Percentiles rank a stretch among this genome's conserved stretches.
Conservation (phyloP, 139 green algal genomes). For the Klebsormidium nitens region DNA sequence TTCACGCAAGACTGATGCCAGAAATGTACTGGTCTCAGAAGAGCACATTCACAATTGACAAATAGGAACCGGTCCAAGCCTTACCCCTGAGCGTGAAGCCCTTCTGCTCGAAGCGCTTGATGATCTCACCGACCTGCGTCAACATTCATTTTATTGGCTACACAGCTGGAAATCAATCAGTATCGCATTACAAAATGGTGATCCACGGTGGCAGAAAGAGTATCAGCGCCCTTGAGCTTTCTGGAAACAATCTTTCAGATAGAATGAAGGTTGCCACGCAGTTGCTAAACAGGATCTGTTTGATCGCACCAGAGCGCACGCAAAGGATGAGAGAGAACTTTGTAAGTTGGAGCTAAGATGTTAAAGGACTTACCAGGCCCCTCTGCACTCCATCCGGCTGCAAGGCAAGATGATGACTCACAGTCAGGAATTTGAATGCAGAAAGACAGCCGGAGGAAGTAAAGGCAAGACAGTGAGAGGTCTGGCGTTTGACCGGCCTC, state of each 20-base stretch:
- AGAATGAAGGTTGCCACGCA: background rate
- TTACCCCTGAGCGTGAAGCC: slow-evolving; percentile 34
- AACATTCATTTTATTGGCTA: background rate
- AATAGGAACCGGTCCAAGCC: background rate
- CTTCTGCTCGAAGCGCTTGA: slow-evolving; percentile 75
- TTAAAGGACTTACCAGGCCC: slow-evolving; percentile 31
- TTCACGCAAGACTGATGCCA: background rate
- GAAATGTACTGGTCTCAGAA: slow-evolving; percentile 8
- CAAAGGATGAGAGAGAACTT: background rate
- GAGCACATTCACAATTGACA: background rate
- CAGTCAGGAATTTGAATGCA: too few relatives aligned
- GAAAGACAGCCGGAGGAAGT: too few relatives aligned
- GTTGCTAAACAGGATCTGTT: background rate
- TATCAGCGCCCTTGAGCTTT: too few relatives aligned
- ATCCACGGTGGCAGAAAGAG: too few relatives aligned
- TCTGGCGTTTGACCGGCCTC: too few relatives aligned
- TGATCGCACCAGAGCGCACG: background rate
- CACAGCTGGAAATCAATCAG: background rate
- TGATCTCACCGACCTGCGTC: slow-evolving; percentile 75
- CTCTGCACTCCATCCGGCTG: slow-evolving; percentile 91
- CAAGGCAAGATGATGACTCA: too few relatives aligned
- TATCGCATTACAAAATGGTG: background rate
- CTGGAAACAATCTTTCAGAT: background rate
- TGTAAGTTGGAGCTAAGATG: too few relatives aligned
- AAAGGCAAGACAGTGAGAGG: too few relatives aligned